phyloP scores from a whole-genome alignment of 2,329 filamentous ascomycete species.

The Xenoacremonium recifei region DNA sequence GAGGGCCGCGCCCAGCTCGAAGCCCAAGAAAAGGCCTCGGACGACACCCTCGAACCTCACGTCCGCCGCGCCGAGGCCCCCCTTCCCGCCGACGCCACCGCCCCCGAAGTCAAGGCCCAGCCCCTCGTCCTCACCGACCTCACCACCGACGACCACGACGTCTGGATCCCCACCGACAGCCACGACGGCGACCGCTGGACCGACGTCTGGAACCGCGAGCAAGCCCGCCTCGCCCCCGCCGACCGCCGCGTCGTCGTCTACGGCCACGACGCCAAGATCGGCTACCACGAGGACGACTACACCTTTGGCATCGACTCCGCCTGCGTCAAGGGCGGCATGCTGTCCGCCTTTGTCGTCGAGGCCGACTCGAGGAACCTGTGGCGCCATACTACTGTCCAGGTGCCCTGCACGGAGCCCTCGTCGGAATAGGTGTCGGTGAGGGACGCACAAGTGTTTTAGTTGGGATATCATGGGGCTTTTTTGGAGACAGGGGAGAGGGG shows the following conservation, averaged over 20 bases:
- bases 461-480: too few species aligned
- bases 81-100: not conserved
- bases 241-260: conserved; percentile 71
- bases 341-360: conserved; percentile 77
- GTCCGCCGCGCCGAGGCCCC: conserved; percentile 1
- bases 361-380: conserved; percentile 35
- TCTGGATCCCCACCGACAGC: conserved; percentile 38
- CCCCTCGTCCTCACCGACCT: conserved; percentile 8
- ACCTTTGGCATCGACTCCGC: conserved; percentile 84
- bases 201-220: conserved; percentile 56
- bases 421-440: too few species aligned
- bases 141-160: conserved; percentile 26
- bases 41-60: not conserved
- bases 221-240: conserved; percentile 32
- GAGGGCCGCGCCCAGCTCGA: conserved; percentile 6
- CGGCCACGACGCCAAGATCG: conserved; percentile 78
- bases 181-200: conserved; percentile 65
- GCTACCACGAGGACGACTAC: conserved; percentile 61
- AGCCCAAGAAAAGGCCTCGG: not conserved
- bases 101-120: not conserved
- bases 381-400: conserved; percentile 38
- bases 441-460: too few species aligned
- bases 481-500: too few species aligned
- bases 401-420: conserved; percentile 35
- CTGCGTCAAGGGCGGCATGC: conserved; percentile 71